Evolutionary conservation across 352 stramenopile species (phyloP).

Genomic region (Pythium vanterpoolii): DNA sequence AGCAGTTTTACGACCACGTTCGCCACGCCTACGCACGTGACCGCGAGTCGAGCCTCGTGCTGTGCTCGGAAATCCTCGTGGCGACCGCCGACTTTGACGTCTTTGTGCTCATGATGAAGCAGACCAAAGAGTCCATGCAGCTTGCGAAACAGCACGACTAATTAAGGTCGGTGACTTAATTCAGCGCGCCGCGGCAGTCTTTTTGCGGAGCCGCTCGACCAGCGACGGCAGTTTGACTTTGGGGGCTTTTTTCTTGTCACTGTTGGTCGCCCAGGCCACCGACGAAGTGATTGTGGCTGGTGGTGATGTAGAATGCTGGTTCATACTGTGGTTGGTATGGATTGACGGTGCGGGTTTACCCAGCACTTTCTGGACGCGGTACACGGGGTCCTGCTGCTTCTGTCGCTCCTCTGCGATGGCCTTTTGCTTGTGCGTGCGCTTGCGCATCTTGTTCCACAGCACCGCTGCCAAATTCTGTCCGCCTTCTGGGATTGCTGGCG

Average conservation of each 20-base stretch:
- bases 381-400: slow-evolving; percentile 44
- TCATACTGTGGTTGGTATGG: neutral
- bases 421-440: slow-evolving; percentile 43
- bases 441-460: slow-evolving; percentile 70
- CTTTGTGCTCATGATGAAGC: slow-evolving; percentile 82
- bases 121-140: slow-evolving; percentile 65
- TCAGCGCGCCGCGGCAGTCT: slow-evolving; percentile 53
- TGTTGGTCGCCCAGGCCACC: slow-evolving; percentile 13
- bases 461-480: slow-evolving; percentile 30
- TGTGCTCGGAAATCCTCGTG: slow-evolving; percentile 76
- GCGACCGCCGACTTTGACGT: slow-evolving; percentile 78
- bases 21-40: slow-evolving; percentile 52
- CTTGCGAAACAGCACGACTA: slow-evolving; percentile 38
- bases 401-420: slow-evolving; percentile 32
- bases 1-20: slow-evolving; percentile 68
- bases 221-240: slow-evolving; percentile 73
- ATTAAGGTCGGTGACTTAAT: neutral
- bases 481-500: neutral
- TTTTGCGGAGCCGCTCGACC: slow-evolving; percentile 63
- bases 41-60: slow-evolving; percentile 54
- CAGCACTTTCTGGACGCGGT: slow-evolving; percentile 56
- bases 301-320: neutral
- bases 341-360: slow-evolving; percentile 19
- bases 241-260: slow-evolving; percentile 46
- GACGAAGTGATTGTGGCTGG: slow-evolving; percentile 3